These are phyloP conservation scores for Phytophthora cryptogea DNA, from an alignment of 352 stramenopile genomes.

Conservation along the genomic window DNA sequence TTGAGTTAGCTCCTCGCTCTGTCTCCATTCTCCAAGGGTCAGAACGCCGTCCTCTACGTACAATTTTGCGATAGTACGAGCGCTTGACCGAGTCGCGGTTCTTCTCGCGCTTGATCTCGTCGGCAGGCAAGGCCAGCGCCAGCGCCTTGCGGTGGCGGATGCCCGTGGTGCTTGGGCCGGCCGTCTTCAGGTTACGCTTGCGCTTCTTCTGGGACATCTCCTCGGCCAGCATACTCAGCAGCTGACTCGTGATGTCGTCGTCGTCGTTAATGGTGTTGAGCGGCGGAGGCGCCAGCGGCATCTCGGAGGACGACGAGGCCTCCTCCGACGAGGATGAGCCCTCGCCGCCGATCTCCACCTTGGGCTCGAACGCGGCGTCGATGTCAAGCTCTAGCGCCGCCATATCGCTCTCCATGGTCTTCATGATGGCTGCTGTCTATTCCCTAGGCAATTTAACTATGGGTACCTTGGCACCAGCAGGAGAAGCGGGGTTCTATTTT, in stretches of 20 bases:
- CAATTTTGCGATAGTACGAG: constrained; percentile 61
- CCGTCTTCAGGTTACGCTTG: constrained; percentile 39
- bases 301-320: constrained; percentile 28
- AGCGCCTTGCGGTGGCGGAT: constrained; percentile 37
- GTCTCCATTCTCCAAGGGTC: not conserved
- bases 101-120: constrained; percentile 59
- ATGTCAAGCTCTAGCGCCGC: constrained; percentile 34
- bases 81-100: constrained; percentile 61
- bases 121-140: constrained; percentile 25
- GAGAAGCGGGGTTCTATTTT: not conserved
- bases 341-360: constrained; percentile 24
- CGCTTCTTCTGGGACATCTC: constrained; percentile 48
- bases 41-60: constrained; percentile 15
- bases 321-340: constrained; percentile 31
- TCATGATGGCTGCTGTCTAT: constrained; percentile 18
- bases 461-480: not conserved
- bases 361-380: constrained; percentile 26
- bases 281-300: constrained; percentile 22
- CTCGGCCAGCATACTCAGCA: constrained; percentile 48
- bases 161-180: constrained; percentile 21
- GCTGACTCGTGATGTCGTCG: constrained; percentile 46
- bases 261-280: constrained; percentile 36
- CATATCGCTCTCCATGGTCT: constrained; percentile 37
- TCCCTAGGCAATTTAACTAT: constrained; percentile 17
- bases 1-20: not conserved